A percentile compares a stretch with the other conserved stretches of the same genome.
Conservation (phyloP, 2,329 filamentous ascomycete species). For the Fusarium robinianum region DNA sequence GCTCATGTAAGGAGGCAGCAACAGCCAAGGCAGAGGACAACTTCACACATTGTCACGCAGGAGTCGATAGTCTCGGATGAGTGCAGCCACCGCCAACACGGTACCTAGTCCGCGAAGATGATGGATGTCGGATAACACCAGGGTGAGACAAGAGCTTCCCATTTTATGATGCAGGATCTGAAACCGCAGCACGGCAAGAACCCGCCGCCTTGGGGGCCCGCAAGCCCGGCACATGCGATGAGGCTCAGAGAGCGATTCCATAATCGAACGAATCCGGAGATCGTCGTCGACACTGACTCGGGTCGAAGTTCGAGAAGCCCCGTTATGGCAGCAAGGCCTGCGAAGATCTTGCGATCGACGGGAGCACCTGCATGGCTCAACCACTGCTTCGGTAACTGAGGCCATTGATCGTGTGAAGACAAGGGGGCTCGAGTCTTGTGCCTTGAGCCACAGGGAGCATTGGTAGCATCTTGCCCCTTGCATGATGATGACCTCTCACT, state of each 20-base stretch:
- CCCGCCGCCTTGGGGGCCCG: no score
- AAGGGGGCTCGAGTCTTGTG: background rate
- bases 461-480: no score
- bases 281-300: conserved; percentile 7
- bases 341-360: conserved; percentile 3
- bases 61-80: background rate
- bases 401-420: background rate
- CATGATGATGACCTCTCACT: background rate
- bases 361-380: conserved; percentile 1
- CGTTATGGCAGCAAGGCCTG: background rate
- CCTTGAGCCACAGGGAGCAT: background rate
- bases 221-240: no score
- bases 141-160: background rate
- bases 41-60: conserved; percentile 1
- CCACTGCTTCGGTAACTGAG: background rate
- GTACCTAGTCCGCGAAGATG: no score
- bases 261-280: background rate
- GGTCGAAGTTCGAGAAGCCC: conserved; percentile 6
- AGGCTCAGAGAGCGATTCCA: conserved; percentile 1
- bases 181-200: conserved; percentile 4
- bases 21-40: background rate
- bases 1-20: background rate
- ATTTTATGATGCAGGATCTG: conserved; percentile 10
- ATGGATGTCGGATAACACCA: no score
- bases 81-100: background rate